Conservation (phyloP, 2,329 filamentous ascomycete species). For the Diaporthe eres region DNA sequence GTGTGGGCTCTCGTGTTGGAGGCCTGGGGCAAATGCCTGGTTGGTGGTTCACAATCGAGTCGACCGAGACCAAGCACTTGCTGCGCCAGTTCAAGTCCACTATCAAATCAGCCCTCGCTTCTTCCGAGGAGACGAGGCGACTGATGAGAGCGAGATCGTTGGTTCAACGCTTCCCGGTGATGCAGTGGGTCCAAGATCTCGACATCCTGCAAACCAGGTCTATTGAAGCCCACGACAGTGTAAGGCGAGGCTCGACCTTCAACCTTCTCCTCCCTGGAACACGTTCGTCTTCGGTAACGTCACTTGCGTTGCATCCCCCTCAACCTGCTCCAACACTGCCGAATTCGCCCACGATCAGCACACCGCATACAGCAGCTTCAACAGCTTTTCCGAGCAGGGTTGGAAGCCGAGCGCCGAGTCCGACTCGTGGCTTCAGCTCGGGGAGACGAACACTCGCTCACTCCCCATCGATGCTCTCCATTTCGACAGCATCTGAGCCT, state of each 20-base stretch:
- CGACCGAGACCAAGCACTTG: constrained; percentile 71
- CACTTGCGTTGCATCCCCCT: constrained; percentile 15
- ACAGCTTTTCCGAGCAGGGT: constrained; percentile 25
- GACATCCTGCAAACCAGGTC: constrained; percentile 71
- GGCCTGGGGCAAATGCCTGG: constrained; percentile 80
- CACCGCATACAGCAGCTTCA: constrained; percentile 28
- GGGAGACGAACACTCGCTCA: neutral
- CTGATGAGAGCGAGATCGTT: constrained; percentile 75
- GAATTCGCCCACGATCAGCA: constrained; percentile 30
- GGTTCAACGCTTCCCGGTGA: constrained; percentile 75
- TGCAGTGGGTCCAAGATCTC: constrained; percentile 75
- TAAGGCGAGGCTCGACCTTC: constrained; percentile 26
- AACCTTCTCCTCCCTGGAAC: constrained; percentile 27
- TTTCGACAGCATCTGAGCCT: constrained; percentile 25
- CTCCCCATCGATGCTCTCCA: constrained; percentile 6
- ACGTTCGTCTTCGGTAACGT: constrained; percentile 22
- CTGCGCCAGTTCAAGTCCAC: constrained; percentile 75
- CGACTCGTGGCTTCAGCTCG: constrained; percentile 28
- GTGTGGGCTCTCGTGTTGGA: constrained; percentile 75
- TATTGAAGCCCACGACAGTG: constrained; percentile 54
- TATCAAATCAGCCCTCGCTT: constrained; percentile 70
- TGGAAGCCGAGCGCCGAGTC: constrained; percentile 37
- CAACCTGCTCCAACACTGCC: constrained; percentile 32
- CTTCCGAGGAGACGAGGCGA: constrained; percentile 66
- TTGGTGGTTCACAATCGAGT: constrained; percentile 73